A percentile compares a stretch with the other conserved stretches of the same genome.
Evolutionary conservation across 2,329 filamentous ascomycete genomes (phyloP).

Genomic region (Aspergillus melleus): DNA sequence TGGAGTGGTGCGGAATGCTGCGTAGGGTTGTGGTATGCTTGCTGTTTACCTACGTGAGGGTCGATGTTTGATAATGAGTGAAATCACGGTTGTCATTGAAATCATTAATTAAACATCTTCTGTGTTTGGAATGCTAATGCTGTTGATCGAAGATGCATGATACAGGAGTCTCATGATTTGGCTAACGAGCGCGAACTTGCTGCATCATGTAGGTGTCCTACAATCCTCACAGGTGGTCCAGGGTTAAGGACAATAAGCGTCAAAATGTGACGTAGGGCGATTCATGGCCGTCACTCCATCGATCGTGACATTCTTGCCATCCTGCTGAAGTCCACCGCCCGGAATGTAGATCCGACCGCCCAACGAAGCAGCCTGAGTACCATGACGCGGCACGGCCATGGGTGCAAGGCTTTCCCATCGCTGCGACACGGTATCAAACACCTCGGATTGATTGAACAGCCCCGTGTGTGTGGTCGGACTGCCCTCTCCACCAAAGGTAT

Average conservation of each 20-base stretch:
- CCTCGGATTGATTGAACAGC: conserved; percentile 32
- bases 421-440: conserved; percentile 30
- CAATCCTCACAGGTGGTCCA: background rate
- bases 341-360: conserved; percentile 34
- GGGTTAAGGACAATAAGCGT: conserved; percentile 18
- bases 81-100: no score
- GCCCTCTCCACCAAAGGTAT: background rate
- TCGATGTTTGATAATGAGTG: no score
- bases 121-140: no score
- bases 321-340: conserved; percentile 30
- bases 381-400: conserved; percentile 39
- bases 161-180: no score
- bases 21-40: no score
- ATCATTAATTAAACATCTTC: no score
- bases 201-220: no score
- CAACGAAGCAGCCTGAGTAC: conserved; percentile 31
- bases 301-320: conserved; percentile 2
- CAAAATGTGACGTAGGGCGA: background rate
- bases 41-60: no score
- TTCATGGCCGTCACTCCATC: background rate
- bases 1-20: no score
- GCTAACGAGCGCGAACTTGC: no score
- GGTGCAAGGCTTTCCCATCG: conserved; percentile 26
- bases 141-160: no score
- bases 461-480: conserved; percentile 13